Evolutionary conservation across 23 red algal genomes (phyloP), one percentile per base, ranked within the genome.

Genomic region (Gracilaria domingensis): DNA sequence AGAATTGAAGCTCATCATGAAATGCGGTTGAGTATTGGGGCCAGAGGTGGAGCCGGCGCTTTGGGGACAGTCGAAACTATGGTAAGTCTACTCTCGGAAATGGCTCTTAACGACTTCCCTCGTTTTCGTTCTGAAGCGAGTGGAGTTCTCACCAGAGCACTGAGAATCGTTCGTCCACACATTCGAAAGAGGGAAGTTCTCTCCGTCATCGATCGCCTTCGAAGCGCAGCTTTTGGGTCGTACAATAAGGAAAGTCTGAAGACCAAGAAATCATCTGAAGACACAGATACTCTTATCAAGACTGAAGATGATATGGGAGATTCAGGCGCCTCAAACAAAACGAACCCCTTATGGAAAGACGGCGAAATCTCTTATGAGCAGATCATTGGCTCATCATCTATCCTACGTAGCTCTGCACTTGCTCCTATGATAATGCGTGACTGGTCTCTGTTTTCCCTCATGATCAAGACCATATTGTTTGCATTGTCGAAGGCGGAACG

Each of bases 1-100:
- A 88, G 94, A 25, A 74, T 96, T 47, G 94, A 96, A 36, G 94
- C 94, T 0, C 94, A 91, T 28, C 94, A 96, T 39, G 94, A 96
- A 48, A 54, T 77, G 42, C 85, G 94, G 0, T 28, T 96, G 16
- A 87, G 88, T 55, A 42, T 92, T 29, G 79, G 66, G 12, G 86
- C 86, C 14, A 80, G 76, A 48, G 80, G 87, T 36, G 94, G 94
- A 12, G 56, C 72, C 23, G 66, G 48, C 16, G 77, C 74, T 12
- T 60, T 74, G 25, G 56, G 50, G 18, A 34, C 91, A 4, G 49
- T 65, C 40, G 80, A 83, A 48, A 26, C 29, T 20, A 48, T 96
- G 25, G 53, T 96, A 44, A 38, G 66, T 21, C 71, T 81, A 29
- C 67, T 96, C 1, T 57, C 71, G 37, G 86, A 75, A 40, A 55